phyloP scores from a whole-genome alignment of 2,329 filamentous ascomycete species.

The Colletotrichum neosansevieriae region DNA sequence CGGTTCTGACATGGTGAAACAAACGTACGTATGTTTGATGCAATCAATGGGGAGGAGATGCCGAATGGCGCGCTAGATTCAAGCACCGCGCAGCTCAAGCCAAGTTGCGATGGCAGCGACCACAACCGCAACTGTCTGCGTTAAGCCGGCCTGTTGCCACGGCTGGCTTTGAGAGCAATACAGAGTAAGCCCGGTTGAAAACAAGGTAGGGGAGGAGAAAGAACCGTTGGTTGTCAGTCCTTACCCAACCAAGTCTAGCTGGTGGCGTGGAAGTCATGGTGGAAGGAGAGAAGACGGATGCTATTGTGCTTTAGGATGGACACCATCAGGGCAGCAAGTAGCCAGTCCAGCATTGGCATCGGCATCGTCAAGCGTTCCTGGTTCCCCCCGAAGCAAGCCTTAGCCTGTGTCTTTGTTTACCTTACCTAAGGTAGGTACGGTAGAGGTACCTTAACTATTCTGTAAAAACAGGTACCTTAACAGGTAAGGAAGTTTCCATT shows the following conservation, averaged over 20 bases:
- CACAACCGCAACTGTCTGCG: neutral
- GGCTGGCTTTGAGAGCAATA: conserved; percentile 14
- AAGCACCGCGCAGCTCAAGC: neutral
- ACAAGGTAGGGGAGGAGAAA: neutral
- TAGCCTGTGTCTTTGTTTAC: no score
- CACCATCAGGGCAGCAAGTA: no score
- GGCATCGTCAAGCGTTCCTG: no score
- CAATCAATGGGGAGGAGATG: conserved; percentile 1
- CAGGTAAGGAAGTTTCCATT: no score
- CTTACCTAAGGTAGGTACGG: no score
- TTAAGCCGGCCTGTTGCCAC: conserved; percentile 17
- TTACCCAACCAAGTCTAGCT: conserved; percentile 32
- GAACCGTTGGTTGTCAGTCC: neutral
- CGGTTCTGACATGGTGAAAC: no score
- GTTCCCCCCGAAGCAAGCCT: no score
- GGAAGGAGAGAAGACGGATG: conserved; percentile 13
- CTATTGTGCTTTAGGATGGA: no score
- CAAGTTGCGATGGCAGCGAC: neutral
- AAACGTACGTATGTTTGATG: no score
- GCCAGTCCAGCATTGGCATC: no score
- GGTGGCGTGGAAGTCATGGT: conserved; percentile 6
- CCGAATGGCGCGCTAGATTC: conserved; percentile 22
- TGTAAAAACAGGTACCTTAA: no score
- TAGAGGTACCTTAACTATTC: no score
- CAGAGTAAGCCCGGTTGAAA: conserved; percentile 20